These are phyloP conservation scores for Clarireedia homoeocarpa DNA, from an alignment of 2,329 filamentous ascomycete species.

Conservation along the genomic window DNA sequence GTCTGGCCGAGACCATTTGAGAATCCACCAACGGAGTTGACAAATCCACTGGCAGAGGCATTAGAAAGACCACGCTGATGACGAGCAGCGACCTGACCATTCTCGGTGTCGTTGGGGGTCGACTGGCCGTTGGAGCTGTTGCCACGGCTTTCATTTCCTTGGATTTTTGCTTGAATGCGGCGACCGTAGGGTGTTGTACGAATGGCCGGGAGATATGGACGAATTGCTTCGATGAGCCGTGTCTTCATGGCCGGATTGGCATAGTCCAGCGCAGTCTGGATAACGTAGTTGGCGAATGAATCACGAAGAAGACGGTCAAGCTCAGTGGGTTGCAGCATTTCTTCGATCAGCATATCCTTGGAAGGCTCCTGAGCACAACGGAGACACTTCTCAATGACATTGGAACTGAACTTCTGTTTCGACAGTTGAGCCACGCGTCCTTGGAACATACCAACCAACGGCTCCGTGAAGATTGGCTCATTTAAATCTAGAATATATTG, in stretches of 20 bases:
- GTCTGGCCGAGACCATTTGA: conserved; percentile 22
- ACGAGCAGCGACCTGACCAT: conserved; percentile 23
- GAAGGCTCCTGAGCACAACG: conserved; percentile 71
- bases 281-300: conserved; percentile 94
- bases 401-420: conserved; percentile 98
- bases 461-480: conserved; percentile 80
- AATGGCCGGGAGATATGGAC: conserved; percentile 75
- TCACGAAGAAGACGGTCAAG: conserved; percentile 86
- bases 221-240: conserved; percentile 74
- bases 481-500: conserved; percentile 97
- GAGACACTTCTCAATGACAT: conserved; percentile 94
- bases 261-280: conserved; percentile 91
- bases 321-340: conserved; percentile 68
- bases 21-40: conserved; percentile 19
- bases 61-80: conserved; percentile 29
- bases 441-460: conserved; percentile 73
- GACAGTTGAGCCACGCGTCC: conserved; percentile 66
- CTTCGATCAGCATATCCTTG: conserved; percentile 75
- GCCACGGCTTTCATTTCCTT: conserved; percentile 42
- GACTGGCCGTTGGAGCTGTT: conserved; percentile 26
- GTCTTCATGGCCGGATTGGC: conserved; percentile 65
- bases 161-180: conserved; percentile 85
- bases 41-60: conserved; percentile 22
- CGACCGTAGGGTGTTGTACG: conserved; percentile 90
- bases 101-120: conserved; percentile 23